Evolutionary conservation across 805 yeast genomes (phyloP).

Genomic region (Saccharomycopsis malanga): DNA sequence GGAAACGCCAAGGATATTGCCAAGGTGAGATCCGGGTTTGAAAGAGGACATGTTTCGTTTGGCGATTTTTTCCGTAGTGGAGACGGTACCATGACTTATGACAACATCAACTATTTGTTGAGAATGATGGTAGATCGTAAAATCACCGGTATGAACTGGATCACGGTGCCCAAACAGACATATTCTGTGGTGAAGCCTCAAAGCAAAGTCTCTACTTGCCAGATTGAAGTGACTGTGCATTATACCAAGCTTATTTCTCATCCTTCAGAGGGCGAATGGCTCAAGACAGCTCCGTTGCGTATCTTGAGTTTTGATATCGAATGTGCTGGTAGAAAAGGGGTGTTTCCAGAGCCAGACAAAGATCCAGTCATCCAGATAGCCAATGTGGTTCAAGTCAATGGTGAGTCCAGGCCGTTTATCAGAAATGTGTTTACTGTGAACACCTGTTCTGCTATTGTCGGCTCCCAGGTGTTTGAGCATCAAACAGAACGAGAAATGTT

Average conservation of each 20-base stretch:
- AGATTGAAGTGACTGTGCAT: conserved; percentile 69
- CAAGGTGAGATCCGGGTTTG: conserved; percentile 71
- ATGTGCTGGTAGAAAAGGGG: conserved; percentile 96
- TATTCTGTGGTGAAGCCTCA: conserved; percentile 41
- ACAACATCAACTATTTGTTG: conserved; percentile 78
- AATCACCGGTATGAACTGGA: conserved; percentile 96
- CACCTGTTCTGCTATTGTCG: conserved; percentile 88
- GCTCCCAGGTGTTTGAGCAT: conserved; percentile 78
- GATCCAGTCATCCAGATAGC: conserved; percentile 98
- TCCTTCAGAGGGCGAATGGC: conserved; percentile 89
- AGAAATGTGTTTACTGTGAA: conserved; percentile 92
- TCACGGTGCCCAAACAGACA: conserved; percentile 72
- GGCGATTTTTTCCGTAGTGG: conserved; percentile 58
- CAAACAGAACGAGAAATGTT: conserved; percentile 77
- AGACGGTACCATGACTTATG: conserved; percentile 59
- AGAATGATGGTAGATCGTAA: conserved; percentile 89
- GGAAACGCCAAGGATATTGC: conserved; percentile 61
- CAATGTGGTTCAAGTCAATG: conserved; percentile 79
- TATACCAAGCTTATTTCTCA: conserved; percentile 69
- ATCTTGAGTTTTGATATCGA: conserved; percentile 94
- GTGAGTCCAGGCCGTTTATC: conserved; percentile 82
- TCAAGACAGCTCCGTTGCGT: conserved; percentile 87
- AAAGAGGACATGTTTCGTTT: conserved; percentile 66
- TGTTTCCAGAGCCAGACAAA: conserved; percentile 88
- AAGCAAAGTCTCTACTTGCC: conserved; percentile 63